Evolutionary conservation across 2,329 filamentous ascomycete species (phyloP).

Genomic region (Myotisia sp.): DNA sequence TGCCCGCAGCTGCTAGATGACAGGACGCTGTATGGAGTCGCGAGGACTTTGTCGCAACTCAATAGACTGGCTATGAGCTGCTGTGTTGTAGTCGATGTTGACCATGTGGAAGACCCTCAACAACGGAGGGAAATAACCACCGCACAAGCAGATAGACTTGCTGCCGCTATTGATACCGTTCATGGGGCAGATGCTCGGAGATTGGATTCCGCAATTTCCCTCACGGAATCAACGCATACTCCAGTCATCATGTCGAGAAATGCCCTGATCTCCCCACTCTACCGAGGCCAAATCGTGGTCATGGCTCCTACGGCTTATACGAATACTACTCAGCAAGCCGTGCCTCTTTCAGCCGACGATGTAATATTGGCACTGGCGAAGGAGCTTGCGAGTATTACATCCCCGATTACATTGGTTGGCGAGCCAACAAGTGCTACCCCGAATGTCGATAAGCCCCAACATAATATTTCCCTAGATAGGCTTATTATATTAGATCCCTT

Average conservation of each 20-base stretch:
- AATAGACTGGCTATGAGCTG: slow-evolving; percentile 67
- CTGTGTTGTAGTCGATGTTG: slow-evolving; percentile 61
- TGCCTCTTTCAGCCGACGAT: slow-evolving; percentile 43
- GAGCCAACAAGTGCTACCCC: slow-evolving; percentile 28
- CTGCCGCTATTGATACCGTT: slow-evolving; percentile 57
- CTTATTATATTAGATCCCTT: slow-evolving; percentile 78
- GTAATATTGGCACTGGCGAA: slow-evolving; percentile 62
- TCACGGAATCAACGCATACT: slow-evolving; percentile 22
- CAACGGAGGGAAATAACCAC: slow-evolving; percentile 35
- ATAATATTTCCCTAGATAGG: slow-evolving; percentile 57
- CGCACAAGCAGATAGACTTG: slow-evolving; percentile 57
- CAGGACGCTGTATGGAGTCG: slow-evolving; percentile 56
- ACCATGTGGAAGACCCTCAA: slow-evolving; percentile 11
- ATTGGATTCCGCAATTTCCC: slow-evolving; percentile 44
- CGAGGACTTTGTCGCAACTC: slow-evolving; percentile 71
- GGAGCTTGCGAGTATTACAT: slow-evolving; percentile 56
- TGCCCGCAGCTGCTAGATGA: slow-evolving; percentile 58
- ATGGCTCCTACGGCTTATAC: slow-evolving; percentile 52
- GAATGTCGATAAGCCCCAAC: slow-evolving; percentile 29
- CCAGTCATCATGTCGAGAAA: slow-evolving; percentile 30
- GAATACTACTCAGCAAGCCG: slow-evolving; percentile 33
- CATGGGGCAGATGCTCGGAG: slow-evolving; percentile 54
- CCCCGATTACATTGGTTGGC: slow-evolving; percentile 29
- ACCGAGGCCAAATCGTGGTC: slow-evolving; percentile 55
- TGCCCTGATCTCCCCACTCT: slow-evolving; percentile 50